phyloP scores from a whole-genome alignment of 768 basidiomycete species.

The Naganishia vishniacii region DNA sequence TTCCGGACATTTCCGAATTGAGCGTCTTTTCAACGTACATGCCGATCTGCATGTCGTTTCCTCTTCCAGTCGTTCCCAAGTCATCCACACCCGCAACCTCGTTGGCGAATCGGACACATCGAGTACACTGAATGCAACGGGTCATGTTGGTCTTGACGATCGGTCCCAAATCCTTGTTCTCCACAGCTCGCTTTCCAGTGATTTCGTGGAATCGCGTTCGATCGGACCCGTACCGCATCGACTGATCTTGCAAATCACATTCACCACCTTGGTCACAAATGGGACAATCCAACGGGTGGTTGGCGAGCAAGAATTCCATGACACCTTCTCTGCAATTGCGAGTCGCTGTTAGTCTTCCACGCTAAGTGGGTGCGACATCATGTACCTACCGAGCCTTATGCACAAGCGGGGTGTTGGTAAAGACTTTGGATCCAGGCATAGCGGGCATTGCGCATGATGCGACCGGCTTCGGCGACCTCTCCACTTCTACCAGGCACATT shows the following conservation, averaged over 20 bases:
- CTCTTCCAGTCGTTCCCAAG: slow-evolving; percentile 90
- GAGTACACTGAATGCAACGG: slow-evolving; percentile 98
- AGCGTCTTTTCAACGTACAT: slow-evolving; percentile 97
- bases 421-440: slow-evolving; percentile 87
- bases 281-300: slow-evolving; percentile 97
- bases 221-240: slow-evolving; percentile 98
- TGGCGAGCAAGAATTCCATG: slow-evolving; percentile 96
- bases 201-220: slow-evolving; percentile 98
- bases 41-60: slow-evolving; percentile 97
- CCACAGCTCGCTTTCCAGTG: slow-evolving; percentile 92
- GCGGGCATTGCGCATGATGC: slow-evolving; percentile 98
- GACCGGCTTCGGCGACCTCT: slow-evolving; percentile 87
- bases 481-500: slow-evolving; percentile 97
- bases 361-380: slow-evolving; percentile 32
- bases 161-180: slow-evolving; percentile 96
- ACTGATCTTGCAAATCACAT: slow-evolving; percentile 97
- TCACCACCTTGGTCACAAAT: slow-evolving; percentile 99
- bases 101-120: slow-evolving; percentile 97
- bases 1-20: slow-evolving; percentile 95
- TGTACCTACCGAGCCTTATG: slow-evolving; percentile 57
- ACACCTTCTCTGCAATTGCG: slow-evolving; percentile 70
- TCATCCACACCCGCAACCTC: slow-evolving; percentile 99
- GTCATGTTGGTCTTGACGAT: slow-evolving; percentile 99
- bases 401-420: slow-evolving; percentile 78
- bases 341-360: slow-evolving; percentile 30